phyloP scores from a whole-genome alignment of 2,329 filamentous ascomycete genomes.

The Diaporthe sp. region DNA sequence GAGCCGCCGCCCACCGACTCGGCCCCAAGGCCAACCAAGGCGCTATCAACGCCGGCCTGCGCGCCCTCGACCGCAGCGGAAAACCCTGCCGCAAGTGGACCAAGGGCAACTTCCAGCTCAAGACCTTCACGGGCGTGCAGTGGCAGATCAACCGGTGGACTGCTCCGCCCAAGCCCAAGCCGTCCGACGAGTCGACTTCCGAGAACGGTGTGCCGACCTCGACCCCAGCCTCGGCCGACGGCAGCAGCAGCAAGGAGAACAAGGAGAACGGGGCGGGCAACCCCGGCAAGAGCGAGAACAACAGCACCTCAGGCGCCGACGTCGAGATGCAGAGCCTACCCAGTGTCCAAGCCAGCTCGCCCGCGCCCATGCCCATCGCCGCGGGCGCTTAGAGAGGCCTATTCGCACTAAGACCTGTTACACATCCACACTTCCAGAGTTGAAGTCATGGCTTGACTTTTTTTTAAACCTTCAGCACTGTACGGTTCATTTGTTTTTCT shows the following conservation, averaged over 20 bases:
- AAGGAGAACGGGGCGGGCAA: slow-evolving; percentile 64
- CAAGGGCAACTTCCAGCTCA: slow-evolving; percentile 84
- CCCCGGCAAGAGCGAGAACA: slow-evolving; percentile 56
- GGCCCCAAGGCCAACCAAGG: slow-evolving; percentile 97
- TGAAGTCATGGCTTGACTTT: background rate
- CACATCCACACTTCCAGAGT: background rate
- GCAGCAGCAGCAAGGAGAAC: slow-evolving; percentile 75
- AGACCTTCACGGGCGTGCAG: slow-evolving; percentile 89
- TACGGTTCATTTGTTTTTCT: background rate
- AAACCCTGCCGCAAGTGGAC: slow-evolving; percentile 94
- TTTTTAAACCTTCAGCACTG: slow-evolving; percentile 5
- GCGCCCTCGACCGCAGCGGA: slow-evolving; percentile 91
- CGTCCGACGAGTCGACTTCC: slow-evolving; percentile 60
- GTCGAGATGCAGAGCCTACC: slow-evolving; percentile 66
- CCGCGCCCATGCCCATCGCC: slow-evolving; percentile 61
- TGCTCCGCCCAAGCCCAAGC: slow-evolving; percentile 71
- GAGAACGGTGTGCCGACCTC: slow-evolving; percentile 62
- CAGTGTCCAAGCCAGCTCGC: slow-evolving; percentile 66
- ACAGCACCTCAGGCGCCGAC: slow-evolving; percentile 55
- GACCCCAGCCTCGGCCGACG: slow-evolving; percentile 54
- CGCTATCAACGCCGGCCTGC: slow-evolving; percentile 95
- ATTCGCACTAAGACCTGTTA: background rate
- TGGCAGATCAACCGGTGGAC: slow-evolving; percentile 90
- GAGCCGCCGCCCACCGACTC: slow-evolving; percentile 79
- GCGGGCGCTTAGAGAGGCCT: slow-evolving; percentile 52